Conservation (phyloP, 192 early-diverging fungal genomes). For the Entrophospora sp. region DNA sequence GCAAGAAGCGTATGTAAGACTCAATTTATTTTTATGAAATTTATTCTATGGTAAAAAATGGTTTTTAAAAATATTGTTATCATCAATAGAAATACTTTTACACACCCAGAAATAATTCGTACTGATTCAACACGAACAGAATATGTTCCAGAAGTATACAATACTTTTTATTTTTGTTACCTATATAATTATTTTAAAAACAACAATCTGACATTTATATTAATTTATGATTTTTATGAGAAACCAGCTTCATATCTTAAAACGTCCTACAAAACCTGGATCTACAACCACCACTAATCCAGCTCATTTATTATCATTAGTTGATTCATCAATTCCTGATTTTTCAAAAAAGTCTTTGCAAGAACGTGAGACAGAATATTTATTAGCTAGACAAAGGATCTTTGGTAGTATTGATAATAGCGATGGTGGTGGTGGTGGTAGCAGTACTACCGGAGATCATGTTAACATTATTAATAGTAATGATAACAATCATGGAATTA, state of each 20-base stretch:
- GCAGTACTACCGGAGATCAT: too few relatives aligned
- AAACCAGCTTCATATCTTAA: constrained; percentile 16
- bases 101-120: constrained; percentile 1
- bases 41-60: not conserved
- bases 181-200: not conserved
- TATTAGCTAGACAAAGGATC: too few relatives aligned
- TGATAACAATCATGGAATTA: too few relatives aligned
- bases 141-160: constrained; percentile 19
- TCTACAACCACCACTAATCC: not conserved
- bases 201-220: not conserved
- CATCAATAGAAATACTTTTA: not conserved
- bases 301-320: not conserved
- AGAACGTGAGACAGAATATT: too few relatives aligned
- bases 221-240: not conserved
- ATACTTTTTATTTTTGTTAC: not conserved
- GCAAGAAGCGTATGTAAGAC: constrained; percentile 17
- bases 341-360: too few relatives aligned
- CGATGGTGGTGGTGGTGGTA: too few relatives aligned
- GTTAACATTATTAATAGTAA: too few relatives aligned
- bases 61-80: not conserved
- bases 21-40: not conserved
- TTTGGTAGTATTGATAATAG: too few relatives aligned
- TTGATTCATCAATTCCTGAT: too few relatives aligned
- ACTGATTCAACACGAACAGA: constrained; percentile 9
- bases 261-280: constrained; percentile 8